These are phyloP conservation scores for Naganishia liquefaciens DNA, from an alignment of 1,284 basidiomycete genomes.

Conservation along the genomic window DNA sequence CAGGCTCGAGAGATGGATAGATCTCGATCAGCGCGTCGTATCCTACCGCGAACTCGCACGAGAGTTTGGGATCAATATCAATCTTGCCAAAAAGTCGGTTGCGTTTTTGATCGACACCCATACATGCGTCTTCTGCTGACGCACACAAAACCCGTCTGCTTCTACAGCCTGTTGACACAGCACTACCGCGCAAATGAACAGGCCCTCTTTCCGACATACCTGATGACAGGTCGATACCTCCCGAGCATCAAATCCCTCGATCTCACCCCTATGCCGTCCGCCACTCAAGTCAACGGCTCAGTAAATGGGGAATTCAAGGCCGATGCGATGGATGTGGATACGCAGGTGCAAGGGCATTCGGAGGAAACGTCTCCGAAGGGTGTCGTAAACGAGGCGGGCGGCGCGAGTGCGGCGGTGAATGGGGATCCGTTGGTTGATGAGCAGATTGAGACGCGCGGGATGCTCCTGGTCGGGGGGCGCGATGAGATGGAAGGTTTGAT, in stretches of 20 bases:
- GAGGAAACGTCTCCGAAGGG: constrained; percentile 3
- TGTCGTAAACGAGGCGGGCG: constrained; percentile 1
- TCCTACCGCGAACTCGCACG: constrained; percentile 28
- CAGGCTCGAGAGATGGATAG: constrained; percentile 29
- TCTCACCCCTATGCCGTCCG: constrained; percentile 9
- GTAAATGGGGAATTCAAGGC: not conserved
- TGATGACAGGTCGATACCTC: constrained; percentile 29
- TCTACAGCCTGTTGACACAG: constrained; percentile 13
- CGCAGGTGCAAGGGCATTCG: not conserved
- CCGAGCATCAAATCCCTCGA: constrained; percentile 7
- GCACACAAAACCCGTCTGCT: too few species aligned
- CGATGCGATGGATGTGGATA: constrained; percentile 6
- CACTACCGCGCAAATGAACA: constrained; percentile 14
- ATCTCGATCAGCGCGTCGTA: constrained; percentile 29
- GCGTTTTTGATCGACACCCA: too few species aligned
- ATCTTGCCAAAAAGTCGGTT: constrained; percentile 30
- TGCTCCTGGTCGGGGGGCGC: constrained; percentile 27
- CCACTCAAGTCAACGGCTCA: not conserved
- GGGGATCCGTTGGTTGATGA: constrained; percentile 14
- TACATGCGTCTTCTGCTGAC: too few species aligned
- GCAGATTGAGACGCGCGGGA: constrained; percentile 14
- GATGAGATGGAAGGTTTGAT: constrained; percentile 24
- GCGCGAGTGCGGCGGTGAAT: constrained; percentile 1
- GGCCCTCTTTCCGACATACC: constrained; percentile 28
- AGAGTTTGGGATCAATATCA: constrained; percentile 29